Evolutionary conservation across 305 asterid species (phyloP).

Genomic region (Petunia hybrid): DNA sequence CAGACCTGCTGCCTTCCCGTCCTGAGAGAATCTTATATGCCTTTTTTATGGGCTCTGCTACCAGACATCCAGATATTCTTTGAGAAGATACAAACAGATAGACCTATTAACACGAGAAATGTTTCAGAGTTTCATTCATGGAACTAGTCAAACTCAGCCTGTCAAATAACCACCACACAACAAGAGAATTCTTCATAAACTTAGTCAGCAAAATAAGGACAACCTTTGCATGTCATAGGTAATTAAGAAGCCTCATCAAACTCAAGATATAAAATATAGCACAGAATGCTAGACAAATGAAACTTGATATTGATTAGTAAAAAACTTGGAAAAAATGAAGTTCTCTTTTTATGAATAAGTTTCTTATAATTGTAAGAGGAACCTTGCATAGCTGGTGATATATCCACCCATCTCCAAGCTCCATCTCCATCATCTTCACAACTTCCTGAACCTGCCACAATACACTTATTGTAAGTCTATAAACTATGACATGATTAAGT

Average conservation of each 20-base stretch:
- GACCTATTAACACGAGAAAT: conserved; percentile 50
- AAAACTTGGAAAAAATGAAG: background rate
- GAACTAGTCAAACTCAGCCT: background rate
- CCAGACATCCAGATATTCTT: conserved; percentile 68
- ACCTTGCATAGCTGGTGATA: conserved; percentile 65
- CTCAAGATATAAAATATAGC: background rate
- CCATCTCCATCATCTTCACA: conserved; percentile 71
- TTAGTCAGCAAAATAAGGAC: background rate
- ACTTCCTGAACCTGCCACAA: conserved; percentile 63
- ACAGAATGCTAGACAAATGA: background rate
- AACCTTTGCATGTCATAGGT: background rate
- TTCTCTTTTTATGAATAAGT: background rate
- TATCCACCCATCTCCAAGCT: conserved; percentile 78
- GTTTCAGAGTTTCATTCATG: background rate
- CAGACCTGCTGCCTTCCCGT: conserved; percentile 33
- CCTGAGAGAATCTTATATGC: conserved; percentile 57
- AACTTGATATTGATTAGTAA: conserved; percentile 13
- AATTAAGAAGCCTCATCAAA: background rate
- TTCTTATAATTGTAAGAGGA: conserved; percentile 25
- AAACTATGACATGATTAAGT: conserved; percentile 6
- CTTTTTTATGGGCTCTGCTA: conserved; percentile 61
- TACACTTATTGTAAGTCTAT: background rate
- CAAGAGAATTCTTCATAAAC: conserved; percentile 1
- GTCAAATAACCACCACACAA: background rate
- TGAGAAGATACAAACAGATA: conserved; percentile 64